phyloP scores from a whole-genome alignment of 2,329 filamentous ascomycete genomes.

The Fusarium continuum region DNA sequence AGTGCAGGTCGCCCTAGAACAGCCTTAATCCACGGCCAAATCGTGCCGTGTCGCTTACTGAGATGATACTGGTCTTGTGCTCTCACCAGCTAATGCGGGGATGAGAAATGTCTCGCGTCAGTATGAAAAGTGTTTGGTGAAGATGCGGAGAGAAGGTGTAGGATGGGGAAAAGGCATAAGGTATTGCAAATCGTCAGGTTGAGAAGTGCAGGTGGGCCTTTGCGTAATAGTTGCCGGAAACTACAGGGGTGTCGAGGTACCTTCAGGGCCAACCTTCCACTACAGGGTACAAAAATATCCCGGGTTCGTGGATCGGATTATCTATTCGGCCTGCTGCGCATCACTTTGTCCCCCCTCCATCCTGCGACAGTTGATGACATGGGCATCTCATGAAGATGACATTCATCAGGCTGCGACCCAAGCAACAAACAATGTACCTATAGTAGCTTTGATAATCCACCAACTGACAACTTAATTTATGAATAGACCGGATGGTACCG shows the following conservation, averaged over 20 bases:
- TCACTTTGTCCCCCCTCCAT: constrained; percentile 4
- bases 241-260: constrained; percentile 38
- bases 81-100: constrained; percentile 14
- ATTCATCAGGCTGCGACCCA: not conserved
- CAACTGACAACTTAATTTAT: too few relatives aligned
- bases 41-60: constrained; percentile 14
- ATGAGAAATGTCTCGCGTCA: constrained; percentile 26
- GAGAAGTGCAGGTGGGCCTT: constrained; percentile 51
- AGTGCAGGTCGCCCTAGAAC: constrained; percentile 54
- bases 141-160: constrained; percentile 44
- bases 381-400: constrained; percentile 8
- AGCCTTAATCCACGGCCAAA: constrained; percentile 46
- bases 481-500: not conserved
- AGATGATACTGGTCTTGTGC: constrained; percentile 6
- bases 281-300: constrained; percentile 35
- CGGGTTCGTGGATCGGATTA: constrained; percentile 39
- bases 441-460: too few relatives aligned
- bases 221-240: constrained; percentile 51
- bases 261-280: constrained; percentile 32
- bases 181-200: constrained; percentile 52
- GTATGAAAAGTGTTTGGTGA: constrained; percentile 40
- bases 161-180: constrained; percentile 46
- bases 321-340: constrained; percentile 35
- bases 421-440: not conserved
- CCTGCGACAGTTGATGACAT: too few relatives aligned